Percentiles rank a stretch among this genome's conserved stretches.
Evolutionary conservation across 176 grass and related monocot species (phyloP).

Genomic region (Elaeis guineensis): DNA sequence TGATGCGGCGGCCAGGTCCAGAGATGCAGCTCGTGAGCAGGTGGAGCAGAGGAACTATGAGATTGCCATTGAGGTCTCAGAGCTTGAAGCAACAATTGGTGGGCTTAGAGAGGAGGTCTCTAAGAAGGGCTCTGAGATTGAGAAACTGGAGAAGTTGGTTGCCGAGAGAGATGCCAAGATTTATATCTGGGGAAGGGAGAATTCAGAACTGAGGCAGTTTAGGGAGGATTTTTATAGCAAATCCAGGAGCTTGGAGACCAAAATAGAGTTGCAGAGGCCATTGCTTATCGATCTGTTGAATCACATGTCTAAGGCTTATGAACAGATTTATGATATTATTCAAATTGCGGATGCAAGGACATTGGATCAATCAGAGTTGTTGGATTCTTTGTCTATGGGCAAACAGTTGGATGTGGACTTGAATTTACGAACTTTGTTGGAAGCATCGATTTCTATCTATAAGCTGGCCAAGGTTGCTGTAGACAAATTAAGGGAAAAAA

Average conservation of each 20-base stretch:
- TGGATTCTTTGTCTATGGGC: conserved; percentile 59
- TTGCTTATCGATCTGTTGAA: conserved; percentile 61
- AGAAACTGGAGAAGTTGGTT: conserved; percentile 42
- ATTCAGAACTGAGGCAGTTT: conserved; percentile 28
- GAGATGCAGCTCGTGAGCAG: conserved; percentile 50
- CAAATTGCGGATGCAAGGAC: conserved; percentile 29
- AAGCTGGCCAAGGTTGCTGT: conserved; percentile 40
- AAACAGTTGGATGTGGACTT: conserved; percentile 57
- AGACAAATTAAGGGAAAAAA: conserved; percentile 45
- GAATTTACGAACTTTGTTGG: conserved; percentile 58
- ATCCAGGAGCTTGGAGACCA: conserved; percentile 28
- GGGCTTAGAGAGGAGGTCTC: conserved; percentile 23
- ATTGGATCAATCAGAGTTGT: conserved; percentile 16
- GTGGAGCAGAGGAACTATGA: conserved; percentile 86
- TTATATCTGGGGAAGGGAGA: conserved; percentile 29
- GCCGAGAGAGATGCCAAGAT: conserved; percentile 19
- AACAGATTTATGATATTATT: conserved; percentile 53
- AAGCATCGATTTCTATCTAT: conserved; percentile 44
- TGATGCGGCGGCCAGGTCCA: conserved; percentile 41
- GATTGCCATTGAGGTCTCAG: conserved; percentile 96
- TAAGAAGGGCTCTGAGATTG: conserved; percentile 31
- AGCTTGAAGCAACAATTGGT: conserved; percentile 60
- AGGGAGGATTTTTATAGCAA: conserved; percentile 26
- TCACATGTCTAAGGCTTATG: conserved; percentile 56
- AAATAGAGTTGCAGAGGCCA: conserved; percentile 62